Evolutionary conservation across 345 rosid genomes (phyloP).

Genomic region (Syzygium aromaticum): DNA sequence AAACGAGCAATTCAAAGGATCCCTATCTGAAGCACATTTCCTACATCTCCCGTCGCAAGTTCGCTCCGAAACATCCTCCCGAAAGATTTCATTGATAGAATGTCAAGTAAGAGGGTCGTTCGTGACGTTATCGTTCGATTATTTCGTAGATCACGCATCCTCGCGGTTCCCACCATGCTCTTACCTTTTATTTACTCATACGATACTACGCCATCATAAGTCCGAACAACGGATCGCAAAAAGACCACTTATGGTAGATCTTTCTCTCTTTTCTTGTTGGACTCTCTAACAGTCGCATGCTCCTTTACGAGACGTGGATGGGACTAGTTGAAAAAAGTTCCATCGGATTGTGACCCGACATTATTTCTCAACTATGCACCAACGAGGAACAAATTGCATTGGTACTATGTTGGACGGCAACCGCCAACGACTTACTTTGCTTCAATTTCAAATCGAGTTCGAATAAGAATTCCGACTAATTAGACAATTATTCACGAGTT

Average conservation of each 20-base stretch:
- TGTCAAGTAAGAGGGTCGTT: fast-evolving
- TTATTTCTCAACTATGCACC: too few relatives aligned
- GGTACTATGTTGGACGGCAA: not conserved
- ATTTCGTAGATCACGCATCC: not conserved
- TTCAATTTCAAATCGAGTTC: too few relatives aligned
- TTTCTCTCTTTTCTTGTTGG: not conserved
- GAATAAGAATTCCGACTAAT: too few relatives aligned
- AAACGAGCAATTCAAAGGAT: not conserved
- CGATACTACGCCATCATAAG: not conserved
- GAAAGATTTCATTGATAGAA: not conserved
- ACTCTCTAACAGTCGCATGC: not conserved
- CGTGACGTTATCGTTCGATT: not conserved
- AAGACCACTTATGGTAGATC: not conserved
- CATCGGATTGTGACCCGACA: not conserved
- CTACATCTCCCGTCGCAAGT: not conserved
- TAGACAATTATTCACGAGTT: not conserved
- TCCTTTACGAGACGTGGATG: not conserved
- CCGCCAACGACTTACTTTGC: too few relatives aligned
- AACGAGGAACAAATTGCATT: not conserved
- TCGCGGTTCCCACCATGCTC: not conserved
- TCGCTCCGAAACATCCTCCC: not conserved
- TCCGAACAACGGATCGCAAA: not conserved
- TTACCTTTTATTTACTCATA: not conserved
- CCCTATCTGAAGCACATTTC: not conserved
- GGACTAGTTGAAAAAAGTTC: not conserved